Evolutionary conservation across 352 stramenopile species (phyloP).

Genomic region (Globisporangium camurandrum): DNA sequence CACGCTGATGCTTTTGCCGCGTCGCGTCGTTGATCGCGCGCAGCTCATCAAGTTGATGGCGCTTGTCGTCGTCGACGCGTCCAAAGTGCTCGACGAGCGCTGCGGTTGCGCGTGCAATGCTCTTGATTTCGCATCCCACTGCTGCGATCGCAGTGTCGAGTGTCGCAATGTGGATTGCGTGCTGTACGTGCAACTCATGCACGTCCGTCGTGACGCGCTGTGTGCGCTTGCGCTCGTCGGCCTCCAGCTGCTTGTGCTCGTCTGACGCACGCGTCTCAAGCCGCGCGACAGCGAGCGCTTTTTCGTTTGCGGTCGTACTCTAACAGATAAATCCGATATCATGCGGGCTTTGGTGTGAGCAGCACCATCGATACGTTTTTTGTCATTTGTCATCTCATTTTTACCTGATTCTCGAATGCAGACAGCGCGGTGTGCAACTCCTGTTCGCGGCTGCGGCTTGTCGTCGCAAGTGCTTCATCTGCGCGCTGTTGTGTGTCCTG

Average conservation of each 20-base stretch:
- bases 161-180: constrained; percentile 39
- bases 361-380: too few species aligned
- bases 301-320: constrained; percentile 27
- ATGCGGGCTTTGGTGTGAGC: too few species aligned
- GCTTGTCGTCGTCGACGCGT: constrained; percentile 47
- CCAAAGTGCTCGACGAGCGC: constrained; percentile 34
- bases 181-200: constrained; percentile 33
- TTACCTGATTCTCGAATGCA: constrained; percentile 12
- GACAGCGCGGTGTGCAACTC: constrained; percentile 16
- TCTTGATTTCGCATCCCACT: constrained; percentile 20
- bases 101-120: constrained; percentile 22
- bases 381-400: too few species aligned
- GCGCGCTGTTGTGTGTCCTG: constrained; percentile 29
- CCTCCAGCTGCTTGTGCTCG: constrained; percentile 31
- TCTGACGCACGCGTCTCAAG: constrained; percentile 26
- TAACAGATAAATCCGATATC: too few species aligned
- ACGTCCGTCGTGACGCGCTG: constrained; percentile 30
- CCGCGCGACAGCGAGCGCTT: constrained; percentile 21
- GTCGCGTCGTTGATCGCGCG: constrained; percentile 24
- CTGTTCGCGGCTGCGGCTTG: constrained; percentile 33
- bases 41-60: constrained; percentile 42
- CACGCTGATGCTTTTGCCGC: constrained; percentile 19
- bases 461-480: constrained; percentile 25
- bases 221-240: constrained; percentile 44
- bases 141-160: constrained; percentile 35